A percentile compares a stretch with the other conserved stretches of the same genome.
phyloP scores from a whole-genome alignment of 2,329 filamentous ascomycete genomes.

The Lecanicillium sp. region DNA sequence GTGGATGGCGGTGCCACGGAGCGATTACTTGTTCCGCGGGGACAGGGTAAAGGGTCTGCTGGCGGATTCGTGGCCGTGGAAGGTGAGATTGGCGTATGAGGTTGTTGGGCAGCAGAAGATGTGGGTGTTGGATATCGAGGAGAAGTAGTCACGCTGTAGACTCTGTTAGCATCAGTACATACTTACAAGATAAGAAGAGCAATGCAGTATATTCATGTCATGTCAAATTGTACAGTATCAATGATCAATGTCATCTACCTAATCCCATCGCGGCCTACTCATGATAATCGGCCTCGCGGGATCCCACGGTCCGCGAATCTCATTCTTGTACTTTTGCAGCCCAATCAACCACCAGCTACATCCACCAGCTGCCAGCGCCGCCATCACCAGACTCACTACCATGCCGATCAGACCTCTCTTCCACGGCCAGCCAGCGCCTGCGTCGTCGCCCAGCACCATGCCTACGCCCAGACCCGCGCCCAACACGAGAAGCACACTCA shows the following conservation, averaged over 20 bases:
- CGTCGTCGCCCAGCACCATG: constrained; percentile 45
- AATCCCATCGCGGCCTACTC: constrained; percentile 51
- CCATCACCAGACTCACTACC: constrained; percentile 66
- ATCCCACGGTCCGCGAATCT: constrained; percentile 97
- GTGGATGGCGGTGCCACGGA: constrained; percentile 4
- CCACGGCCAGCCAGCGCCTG: constrained; percentile 41
- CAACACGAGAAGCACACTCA: constrained; percentile 72
- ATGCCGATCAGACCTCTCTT: constrained; percentile 62
- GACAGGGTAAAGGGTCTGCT: background rate
- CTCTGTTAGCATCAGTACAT: too few species aligned
- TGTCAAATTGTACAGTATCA: too few species aligned
- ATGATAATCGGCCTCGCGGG: constrained; percentile 84
- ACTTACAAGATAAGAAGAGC: too few species aligned
- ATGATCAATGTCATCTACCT: background rate
- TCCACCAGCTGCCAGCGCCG: constrained; percentile 76
- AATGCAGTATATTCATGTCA: too few species aligned
- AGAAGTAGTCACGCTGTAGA: background rate
- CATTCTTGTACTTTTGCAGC: constrained; percentile 97
- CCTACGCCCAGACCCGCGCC: constrained; percentile 75
- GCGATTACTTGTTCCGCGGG: constrained; percentile 3
- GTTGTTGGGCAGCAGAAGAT: background rate
- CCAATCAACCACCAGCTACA: constrained; percentile 98
- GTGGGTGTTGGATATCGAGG: constrained; percentile 12
- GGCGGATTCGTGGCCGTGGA: background rate
- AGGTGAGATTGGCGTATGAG: background rate